Evolutionary conservation across 2,329 filamentous ascomycete genomes (phyloP).

Genomic region (Botryosphaeria dothidea): DNA sequence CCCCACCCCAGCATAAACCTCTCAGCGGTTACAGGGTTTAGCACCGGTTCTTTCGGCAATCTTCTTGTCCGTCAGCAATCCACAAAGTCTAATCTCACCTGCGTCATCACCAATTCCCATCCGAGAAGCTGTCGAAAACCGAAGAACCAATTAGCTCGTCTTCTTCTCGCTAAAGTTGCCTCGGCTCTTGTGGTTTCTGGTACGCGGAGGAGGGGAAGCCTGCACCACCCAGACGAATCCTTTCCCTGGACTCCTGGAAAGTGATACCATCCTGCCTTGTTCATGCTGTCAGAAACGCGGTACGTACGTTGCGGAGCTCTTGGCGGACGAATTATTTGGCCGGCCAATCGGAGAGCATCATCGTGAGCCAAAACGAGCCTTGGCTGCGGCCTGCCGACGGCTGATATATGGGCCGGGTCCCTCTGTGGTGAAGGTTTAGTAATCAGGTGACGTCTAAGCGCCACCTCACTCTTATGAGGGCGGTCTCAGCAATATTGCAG

Average conservation of each 20-base stretch:
- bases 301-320: neutral
- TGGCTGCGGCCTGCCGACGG: too few species aligned
- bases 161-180: neutral
- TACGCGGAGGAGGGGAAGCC: neutral
- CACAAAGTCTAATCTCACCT: too few species aligned
- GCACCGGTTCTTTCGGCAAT: neutral
- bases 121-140: neutral
- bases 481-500: too few species aligned
- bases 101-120: neutral
- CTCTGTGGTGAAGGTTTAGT: too few species aligned
- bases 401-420: too few species aligned
- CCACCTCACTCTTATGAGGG: too few species aligned
- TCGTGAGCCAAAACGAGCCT: too few species aligned
- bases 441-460: too few species aligned
- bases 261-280: neutral
- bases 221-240: neutral
- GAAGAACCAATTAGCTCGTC: neutral
- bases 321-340: neutral
- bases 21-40: neutral
- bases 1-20: neutral
- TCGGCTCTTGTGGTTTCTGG: neutral
- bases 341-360: neutral
- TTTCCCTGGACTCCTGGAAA: neutral
- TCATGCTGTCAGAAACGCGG: neutral
- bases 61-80: neutral